These are phyloP conservation scores for Suhomyces pyralidae DNA, from an alignment of 805 yeast species.

Conservation along the genomic window DNA sequence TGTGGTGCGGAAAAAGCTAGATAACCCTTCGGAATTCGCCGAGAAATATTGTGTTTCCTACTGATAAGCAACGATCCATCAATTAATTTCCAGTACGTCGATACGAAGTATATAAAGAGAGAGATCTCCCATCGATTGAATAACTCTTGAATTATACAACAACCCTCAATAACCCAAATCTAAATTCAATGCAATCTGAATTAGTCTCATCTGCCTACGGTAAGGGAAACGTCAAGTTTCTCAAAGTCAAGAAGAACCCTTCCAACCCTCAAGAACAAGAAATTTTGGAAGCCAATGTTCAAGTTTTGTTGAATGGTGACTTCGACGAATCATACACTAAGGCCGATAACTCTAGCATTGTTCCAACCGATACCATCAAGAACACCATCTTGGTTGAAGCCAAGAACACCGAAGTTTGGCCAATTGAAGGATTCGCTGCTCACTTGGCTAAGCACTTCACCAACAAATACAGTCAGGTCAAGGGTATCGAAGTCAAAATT, in stretches of 20 bases:
- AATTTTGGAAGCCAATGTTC: slow-evolving; percentile 81
- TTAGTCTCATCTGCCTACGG: slow-evolving; percentile 64
- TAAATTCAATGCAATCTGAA: slow-evolving; percentile 6
- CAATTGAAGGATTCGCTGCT: slow-evolving; percentile 87
- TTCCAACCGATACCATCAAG: slow-evolving; percentile 92
- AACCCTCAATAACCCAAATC: neutral
- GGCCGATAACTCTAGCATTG: slow-evolving; percentile 86
- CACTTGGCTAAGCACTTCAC: slow-evolving; percentile 80
- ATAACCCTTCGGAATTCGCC: neutral
- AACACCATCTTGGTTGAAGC: slow-evolving; percentile 85
- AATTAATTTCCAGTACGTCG: neutral
- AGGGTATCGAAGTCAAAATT: slow-evolving; percentile 65
- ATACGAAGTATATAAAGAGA: neutral
- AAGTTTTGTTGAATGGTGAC: slow-evolving; percentile 70
- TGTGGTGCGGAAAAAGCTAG: neutral
- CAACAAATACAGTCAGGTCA: slow-evolving; percentile 70
- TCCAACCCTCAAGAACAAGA: slow-evolving; percentile 71
- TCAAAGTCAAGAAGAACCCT: slow-evolving; percentile 81
- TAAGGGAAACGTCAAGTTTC: slow-evolving; percentile 87
- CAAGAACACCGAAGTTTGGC: slow-evolving; percentile 80
- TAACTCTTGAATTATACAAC: neutral
- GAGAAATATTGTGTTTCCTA: neutral
- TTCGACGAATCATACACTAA: slow-evolving; percentile 79
- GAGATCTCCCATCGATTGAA: neutral
- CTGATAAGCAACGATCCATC: neutral